phyloP scores from a whole-genome alignment of 2,329 filamentous ascomycete species.

The Penicillium sp. region DNA sequence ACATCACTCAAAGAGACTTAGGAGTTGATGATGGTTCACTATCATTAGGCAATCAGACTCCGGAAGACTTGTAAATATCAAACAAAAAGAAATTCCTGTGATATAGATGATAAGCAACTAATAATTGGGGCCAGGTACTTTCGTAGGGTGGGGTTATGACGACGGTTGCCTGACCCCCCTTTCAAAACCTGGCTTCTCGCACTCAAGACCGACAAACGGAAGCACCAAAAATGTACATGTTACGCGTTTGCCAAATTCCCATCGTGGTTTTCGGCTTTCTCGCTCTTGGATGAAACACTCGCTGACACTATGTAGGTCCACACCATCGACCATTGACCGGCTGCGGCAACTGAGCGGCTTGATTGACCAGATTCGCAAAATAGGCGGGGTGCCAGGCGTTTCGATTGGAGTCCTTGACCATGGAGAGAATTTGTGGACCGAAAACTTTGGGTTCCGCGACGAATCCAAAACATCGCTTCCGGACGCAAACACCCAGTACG shows the following conservation, averaged over 20 bases:
- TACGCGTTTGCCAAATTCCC: too few species aligned
- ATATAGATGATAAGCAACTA: not conserved
- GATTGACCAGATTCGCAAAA: not conserved
- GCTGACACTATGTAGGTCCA: not conserved
- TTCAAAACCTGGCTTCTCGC: not conserved
- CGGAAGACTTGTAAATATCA: too few species aligned
- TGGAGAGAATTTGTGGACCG: not conserved
- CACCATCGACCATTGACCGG: not conserved
- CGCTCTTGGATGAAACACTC: not conserved
- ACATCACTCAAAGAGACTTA: too few species aligned
- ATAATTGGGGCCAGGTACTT: not conserved
- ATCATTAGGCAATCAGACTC: too few species aligned
- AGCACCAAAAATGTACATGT: not conserved
- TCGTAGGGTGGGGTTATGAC: not conserved
- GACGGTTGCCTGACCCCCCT: not conserved
- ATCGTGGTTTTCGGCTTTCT: too few species aligned
- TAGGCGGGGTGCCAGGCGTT: not conserved
- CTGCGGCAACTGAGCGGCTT: not conserved
- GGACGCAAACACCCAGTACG: not conserved
- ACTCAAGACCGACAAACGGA: not conserved
- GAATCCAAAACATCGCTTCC: not conserved
- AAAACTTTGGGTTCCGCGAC: slow-evolving; percentile 2
- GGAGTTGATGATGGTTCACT: too few species aligned
- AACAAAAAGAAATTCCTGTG: too few species aligned
- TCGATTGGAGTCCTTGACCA: slow-evolving; percentile 1